Evolutionary conservation across 2,329 filamentous ascomycete species (phyloP), one percentile per base, ranked within the genome.

Genomic region (Erysiphe pulchra): DNA sequence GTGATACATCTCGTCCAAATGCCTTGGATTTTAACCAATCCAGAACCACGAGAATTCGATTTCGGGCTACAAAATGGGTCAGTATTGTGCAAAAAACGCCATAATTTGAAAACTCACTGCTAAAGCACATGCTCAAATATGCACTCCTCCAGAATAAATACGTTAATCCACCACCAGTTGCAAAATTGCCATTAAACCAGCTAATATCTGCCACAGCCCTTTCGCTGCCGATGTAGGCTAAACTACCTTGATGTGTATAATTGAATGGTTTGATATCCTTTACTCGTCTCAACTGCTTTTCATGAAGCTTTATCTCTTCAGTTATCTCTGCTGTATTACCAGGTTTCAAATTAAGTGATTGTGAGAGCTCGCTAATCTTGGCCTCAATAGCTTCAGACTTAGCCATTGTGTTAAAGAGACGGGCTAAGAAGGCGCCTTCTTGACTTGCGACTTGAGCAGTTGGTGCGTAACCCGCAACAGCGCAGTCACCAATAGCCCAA

Each of bases 91-190:
- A 49, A 54, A 16, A 17, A 6, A 37, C 4, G 34, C 16, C 7
- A 10, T 30, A 7, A 30, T 2, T 30, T 9, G 14, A n/a, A 8
- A 18, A 80, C 83, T 77, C 73, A 90, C 84, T 86, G 76, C 86
- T 95, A 64, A 98, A 98, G 75, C 87, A 94, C 90, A 98, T 98
- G 71, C 84, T 94, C 62, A 98, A 69, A 64, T 98, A 98, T 46
- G 87, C 90, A 60, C 82, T 92, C 61, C 86, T 75, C 90, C 90
- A 98, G 75, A 98, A 98, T 54, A 94, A 73, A 67, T 92, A 98
- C 47, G 90, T 98, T 64, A 95, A 68, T 57, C 80, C 83, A 60
- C 90, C 90, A 60, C 87, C 90, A 41, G 79, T 83, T 50, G 90
- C 87, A 56, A 98, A 73, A 68, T 95, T 98, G 53, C 90, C 90